Evolutionary conservation across 371 early-diverging fungal species (phyloP), one percentile per base, ranked within the genome.

Genomic region (Rhizopus stolonifer): DNA sequence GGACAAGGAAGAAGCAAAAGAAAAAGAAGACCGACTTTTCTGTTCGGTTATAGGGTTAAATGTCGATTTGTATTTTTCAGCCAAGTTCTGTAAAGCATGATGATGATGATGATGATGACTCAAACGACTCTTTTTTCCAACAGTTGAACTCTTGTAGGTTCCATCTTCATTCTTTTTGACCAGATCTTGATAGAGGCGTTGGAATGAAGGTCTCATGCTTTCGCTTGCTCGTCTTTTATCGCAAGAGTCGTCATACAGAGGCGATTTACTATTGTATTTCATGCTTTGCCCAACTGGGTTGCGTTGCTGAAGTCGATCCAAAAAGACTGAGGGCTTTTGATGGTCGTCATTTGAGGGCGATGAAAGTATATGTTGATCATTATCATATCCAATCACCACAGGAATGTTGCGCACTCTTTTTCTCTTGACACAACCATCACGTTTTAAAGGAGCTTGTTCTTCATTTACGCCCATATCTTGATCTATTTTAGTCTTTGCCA

Each of bases 1-100:
- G 8, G 64, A 63, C 26, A 58, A 45, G 24, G 54, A 58, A 13
- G 64, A 46, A 22, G 58, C 26, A 17, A 54, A 39, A 14, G 51
- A 43, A 8, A 63, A 32, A 1, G 64, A 54, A n/a, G 42, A 15
- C 5, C 55, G 54, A 5, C 58, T 58, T 42, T 58, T 63, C 36
- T 54, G 49, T n/a, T 32, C 36, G 22, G 15, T n/a, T 23, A 13
- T n/a, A 22, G 13, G 4, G 7, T 21, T 25, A 22, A 33, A n/a
- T 22, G 33, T 19, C 8, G 33, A 23, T 32, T 33, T 47, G 33
- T 21, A 11, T 32, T 32, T 31, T 19, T 47, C 33, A 19, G 11
- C 3, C 24, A 47, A 19, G 22, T 45, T 8, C n/a, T 36, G 36
- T 15, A 26, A 17, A 7, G 40, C 19, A 17, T 5, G 19, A 17